Base-by-base conservation (phyloP, 2,329 filamentous ascomycete genomes). In the Verticillium nubilum region DNA sequence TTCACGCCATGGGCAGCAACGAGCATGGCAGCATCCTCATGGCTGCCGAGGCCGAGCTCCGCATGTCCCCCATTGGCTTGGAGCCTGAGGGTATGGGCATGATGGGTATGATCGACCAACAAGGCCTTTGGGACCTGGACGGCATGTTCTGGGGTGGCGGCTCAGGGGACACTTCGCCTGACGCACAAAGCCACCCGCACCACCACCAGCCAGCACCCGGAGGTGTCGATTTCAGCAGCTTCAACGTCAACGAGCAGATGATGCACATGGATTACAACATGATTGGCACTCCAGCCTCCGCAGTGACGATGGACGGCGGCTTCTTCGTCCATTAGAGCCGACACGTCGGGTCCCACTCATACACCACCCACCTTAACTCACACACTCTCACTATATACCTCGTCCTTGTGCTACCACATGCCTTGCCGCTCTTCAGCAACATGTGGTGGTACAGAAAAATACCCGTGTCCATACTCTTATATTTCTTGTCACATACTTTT, bases 51-150 rank as follows among this genome's bases (percentile, higher is more conserved):
- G 69, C 73, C 17, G 74, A 79, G 29, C 68, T 82, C 58, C 77
- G 80, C 69, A 80, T 81, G 76, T 79, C 76, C 23, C 79, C 79
- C 53, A 81, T 82, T 63, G 79, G 78, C 4, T 73, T 83, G 17
- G 80, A 83, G 63, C 73, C 79, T 57, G 77, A 79, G 67, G 75
- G 79, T 56, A 67, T 80, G 60, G 78, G 79, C 62, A 80, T 83
- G 71, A 79, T 83, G 76, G 73, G 76, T 62, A 74, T 83, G 68
- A 71, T 84, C 27, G 80, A 83, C 65, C 79, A 83, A 66, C 77
- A 81, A 52, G 79, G 79, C 9, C 72, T 84, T 12, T 84, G 81
- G 80, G 81, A 84, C 67, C 70, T 84, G 9, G 81, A 84, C 64
- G 81, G 80, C 61, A 82, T 83, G 80, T 75, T 78, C 65, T 85